Evolutionary conservation across 768 basidiomycete species (phyloP), one percentile per base, ranked within the genome.

Genomic region (Mycena pura): DNA sequence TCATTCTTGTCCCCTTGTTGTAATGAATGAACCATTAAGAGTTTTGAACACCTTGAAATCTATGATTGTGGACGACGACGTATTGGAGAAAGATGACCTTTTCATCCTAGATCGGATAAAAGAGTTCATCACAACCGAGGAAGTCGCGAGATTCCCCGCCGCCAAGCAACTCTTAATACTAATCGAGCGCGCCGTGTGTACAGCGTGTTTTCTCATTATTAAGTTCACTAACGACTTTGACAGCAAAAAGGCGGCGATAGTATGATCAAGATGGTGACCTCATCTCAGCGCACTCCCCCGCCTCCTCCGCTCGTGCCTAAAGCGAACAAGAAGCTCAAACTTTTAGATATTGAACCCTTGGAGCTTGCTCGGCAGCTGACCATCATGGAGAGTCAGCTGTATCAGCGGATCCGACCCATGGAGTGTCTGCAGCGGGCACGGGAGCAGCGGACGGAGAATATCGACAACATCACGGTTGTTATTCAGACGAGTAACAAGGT

Each of bases 291-390:
- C n/a, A 76, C 81, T 5, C 89, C 93, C 14, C 95, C 95, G 0
- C 75, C 88, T 11, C 75, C 88, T 11, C 83, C 95, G 3, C 88
- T 96, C 55, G 52, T 88, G 9, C 95, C 95, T 1, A 91, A 86
- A 73, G 76, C 82, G 36, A 80, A 75, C 60, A 89, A 86, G 77
- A 90, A 87, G 74, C 74, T 96, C 60, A 94, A 93, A 64, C 78
- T 99, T 11, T 75, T 86, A 21, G 96, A 99, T 69, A 85, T 99
- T 47, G 92, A 96, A 65, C 82, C 95, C 1, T 75, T 95, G 56
- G 96, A 99, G 74, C 74, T 99, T 17, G 96, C 96, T 0, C 84
- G 96, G 27, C 96, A 99, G 72, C 77, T 99, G 62, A 98, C 96
- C 1, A 88, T 97, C 60, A 82, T 96, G 79, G 96, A 99, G 74